Evolutionary conservation across 78 protist genomes (phyloP).

Genomic region (Blattamonas nauphoetae): DNA sequence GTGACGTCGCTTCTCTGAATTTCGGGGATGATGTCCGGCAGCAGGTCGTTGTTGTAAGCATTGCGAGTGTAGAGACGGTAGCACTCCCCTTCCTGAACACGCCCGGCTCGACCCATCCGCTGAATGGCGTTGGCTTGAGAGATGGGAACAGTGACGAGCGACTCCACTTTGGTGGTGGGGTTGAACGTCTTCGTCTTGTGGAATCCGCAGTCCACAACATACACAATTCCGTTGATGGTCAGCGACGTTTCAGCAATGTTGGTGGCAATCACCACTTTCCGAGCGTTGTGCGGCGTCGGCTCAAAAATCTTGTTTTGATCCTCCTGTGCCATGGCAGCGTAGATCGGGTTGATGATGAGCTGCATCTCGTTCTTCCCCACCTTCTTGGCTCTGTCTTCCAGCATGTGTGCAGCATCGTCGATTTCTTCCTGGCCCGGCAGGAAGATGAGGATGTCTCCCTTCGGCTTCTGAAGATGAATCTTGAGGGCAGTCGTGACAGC

Average conservation of each 20-base stretch:
- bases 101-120: constrained; percentile 92
- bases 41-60: constrained; percentile 66
- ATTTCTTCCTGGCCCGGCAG: constrained; percentile 85
- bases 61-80: constrained; percentile 83
- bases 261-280: constrained; percentile 94
- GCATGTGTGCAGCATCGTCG: neutral
- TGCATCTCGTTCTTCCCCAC: constrained; percentile 70
- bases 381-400: neutral
- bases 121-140: constrained; percentile 80
- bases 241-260: constrained; percentile 96
- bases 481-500: constrained; percentile 80
- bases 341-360: constrained; percentile 79
- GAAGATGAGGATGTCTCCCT: constrained; percentile 80
- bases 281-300: constrained; percentile 81
- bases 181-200: constrained; percentile 76
- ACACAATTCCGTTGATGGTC: constrained; percentile 90
- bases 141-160: constrained; percentile 84
- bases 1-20: constrained; percentile 93
- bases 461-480: constrained; percentile 83
- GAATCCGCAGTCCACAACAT: constrained; percentile 92
- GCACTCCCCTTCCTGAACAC: constrained; percentile 91
- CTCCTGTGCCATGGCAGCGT: constrained; percentile 88
- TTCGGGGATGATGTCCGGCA: constrained; percentile 80
- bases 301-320: constrained; percentile 76
- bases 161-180: constrained; percentile 87